Percentiles rank a stretch among this genome's conserved stretches.
Conservation (phyloP, 495 filamentous ascomycete species). For the Annulohypoxylon bovei region DNA sequence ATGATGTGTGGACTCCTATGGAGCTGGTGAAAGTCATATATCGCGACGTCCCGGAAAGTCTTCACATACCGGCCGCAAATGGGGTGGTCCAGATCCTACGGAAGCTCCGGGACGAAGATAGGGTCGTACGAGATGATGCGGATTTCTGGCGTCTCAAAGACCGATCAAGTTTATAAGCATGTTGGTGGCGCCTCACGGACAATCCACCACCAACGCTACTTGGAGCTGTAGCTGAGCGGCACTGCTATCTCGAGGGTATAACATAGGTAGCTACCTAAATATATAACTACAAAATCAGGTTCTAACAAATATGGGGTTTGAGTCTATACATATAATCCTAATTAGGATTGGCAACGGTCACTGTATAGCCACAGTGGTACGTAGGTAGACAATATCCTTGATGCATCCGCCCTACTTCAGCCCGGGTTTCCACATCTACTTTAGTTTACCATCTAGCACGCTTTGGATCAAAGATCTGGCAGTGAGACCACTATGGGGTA, state of each 20-base stretch:
- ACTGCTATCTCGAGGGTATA: not conserved
- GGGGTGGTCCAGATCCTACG: slow-evolving; percentile 74
- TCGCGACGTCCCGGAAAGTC: slow-evolving; percentile 74
- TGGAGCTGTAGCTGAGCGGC: not conserved
- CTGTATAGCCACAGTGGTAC: not conserved
- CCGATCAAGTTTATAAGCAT: slow-evolving; percentile 54
- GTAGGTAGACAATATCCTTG: slow-evolving; percentile 1
- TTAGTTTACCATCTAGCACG: slow-evolving; percentile 11
- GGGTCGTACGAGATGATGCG: slow-evolving; percentile 58
- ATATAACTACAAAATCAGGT: not conserved
- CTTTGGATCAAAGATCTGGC: slow-evolving; percentile 24
- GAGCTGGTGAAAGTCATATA: slow-evolving; percentile 90
- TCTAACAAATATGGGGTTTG: not conserved
- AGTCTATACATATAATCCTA: not conserved
- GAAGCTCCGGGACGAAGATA: slow-evolving; percentile 76
- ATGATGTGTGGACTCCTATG: slow-evolving; percentile 69
- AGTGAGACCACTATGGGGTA: slow-evolving; percentile 12
- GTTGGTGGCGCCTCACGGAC: not conserved
- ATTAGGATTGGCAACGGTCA: not conserved
- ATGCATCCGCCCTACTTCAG: slow-evolving; percentile 19
- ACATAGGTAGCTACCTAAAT: too few relatives aligned
- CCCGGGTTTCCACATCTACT: not conserved
- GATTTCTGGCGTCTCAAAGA: slow-evolving; percentile 65
- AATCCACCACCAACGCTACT: not conserved
- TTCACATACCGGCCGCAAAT: slow-evolving; percentile 76